These are phyloP conservation scores for Pseudogymnoascus sp. DNA, from an alignment of 2,329 filamentous ascomycete genomes.

Conservation along the genomic window DNA sequence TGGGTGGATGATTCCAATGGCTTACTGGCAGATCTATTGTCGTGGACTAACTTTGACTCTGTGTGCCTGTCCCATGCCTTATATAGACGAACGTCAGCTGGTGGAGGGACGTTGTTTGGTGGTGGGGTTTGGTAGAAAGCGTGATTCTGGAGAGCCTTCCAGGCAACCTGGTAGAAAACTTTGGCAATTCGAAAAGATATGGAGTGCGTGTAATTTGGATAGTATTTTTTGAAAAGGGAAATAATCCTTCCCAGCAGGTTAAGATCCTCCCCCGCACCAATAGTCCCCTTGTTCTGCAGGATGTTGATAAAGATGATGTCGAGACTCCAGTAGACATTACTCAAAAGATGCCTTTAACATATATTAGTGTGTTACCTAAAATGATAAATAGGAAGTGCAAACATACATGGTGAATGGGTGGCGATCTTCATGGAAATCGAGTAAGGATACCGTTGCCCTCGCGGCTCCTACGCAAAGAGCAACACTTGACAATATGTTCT, in stretches of 20 bases:
- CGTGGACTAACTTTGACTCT: not conserved
- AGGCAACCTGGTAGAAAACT: constrained; percentile 12
- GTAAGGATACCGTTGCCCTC: constrained; percentile 13
- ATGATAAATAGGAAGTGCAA: not conserved
- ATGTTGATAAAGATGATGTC: constrained; percentile 18
- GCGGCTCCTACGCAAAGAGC: constrained; percentile 16
- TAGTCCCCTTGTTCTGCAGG: constrained; percentile 14
- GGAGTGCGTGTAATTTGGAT: constrained; percentile 10
- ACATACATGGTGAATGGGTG: constrained; percentile 16
- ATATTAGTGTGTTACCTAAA: not conserved
- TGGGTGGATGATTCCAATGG: not conserved
- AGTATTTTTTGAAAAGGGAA: constrained; percentile 12
- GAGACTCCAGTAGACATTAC: constrained; percentile 16
- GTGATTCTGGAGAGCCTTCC: constrained; percentile 12
- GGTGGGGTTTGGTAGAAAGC: not conserved
- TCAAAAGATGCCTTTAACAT: constrained; percentile 10
- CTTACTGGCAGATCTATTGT: not conserved
- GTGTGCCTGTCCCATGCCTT: not conserved
- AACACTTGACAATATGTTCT: constrained; percentile 14
- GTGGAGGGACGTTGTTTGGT: not conserved
- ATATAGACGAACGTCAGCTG: not conserved
- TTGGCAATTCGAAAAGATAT: constrained; percentile 12
- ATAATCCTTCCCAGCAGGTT: constrained; percentile 2
- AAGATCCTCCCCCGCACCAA: constrained; percentile 12
- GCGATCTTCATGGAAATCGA: constrained; percentile 13